Base-by-base conservation (phyloP, 441 rosid genomes). In the Biscutella laevigata region DNA sequence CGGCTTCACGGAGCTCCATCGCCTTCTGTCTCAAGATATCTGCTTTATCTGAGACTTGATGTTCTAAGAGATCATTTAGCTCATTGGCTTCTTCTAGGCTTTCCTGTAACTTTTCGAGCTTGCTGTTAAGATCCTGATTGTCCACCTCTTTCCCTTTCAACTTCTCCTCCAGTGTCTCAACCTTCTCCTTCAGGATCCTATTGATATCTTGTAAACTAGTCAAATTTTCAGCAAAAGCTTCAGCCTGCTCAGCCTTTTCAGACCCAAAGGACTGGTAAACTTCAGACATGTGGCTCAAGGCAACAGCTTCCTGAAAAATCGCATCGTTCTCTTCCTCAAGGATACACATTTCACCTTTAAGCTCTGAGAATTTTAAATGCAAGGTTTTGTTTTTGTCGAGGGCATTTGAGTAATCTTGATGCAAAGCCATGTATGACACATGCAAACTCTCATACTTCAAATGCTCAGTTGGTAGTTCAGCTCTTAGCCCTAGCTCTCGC, bases 271-370 rank as follows among this genome's bases (percentile, higher is more conserved):
- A 77, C 73, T 73, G 59, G 38, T 77, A 79, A 69, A 84, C 77
- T 39, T 69, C 32, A 35, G 83, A 79, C 55, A 75, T 66, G 63
- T 29, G 80, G 34, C 68, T 44, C 55, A 77, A 67, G 58, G 76
- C 68, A 46, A 81, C 52, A 46, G 76, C 81, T 65, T 94, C 88
- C 39, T 68, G 68, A 57, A 84, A 57, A 63, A 74, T 49, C 16
- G 49, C 67, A 46, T 32, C 19, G 44, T 79, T 84, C 66, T 94
- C 95, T 66, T 78, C 88, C 62, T 79, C 84, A 40, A 83, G 82
- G 24, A 53, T 7, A 30, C n/a, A 15, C 61, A 71, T 72, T 53
- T 80, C 76, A 67, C 69, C 74, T 72, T 75, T 74, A 63, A 81
- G 63, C 42, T 71, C 73, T 55, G 72, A 64, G 45, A 80, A 63